Conservation (phyloP, 306 rosid species). For the Vigna nakashimae region DNA sequence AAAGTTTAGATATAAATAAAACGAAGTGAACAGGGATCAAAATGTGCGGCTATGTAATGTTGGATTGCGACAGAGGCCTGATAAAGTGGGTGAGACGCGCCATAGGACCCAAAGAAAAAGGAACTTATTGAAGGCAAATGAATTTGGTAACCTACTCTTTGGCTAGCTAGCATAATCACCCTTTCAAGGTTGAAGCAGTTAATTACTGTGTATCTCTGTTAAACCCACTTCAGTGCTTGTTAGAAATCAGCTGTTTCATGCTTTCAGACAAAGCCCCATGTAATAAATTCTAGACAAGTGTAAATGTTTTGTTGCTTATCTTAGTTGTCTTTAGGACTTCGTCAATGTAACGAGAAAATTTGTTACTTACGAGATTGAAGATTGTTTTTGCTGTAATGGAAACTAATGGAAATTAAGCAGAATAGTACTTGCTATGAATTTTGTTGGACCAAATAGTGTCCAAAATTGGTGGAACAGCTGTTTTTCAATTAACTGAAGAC, state of each 20-base stretch:
- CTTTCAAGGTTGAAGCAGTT: background rate
- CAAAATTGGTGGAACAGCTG: background rate
- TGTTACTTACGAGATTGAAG: no score
- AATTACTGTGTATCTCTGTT: background rate
- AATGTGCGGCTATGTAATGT: constrained; percentile 17
- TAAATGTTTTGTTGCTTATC: no score
- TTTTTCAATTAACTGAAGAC: background rate
- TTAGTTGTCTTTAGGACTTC: no score
- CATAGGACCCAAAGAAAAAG: constrained; percentile 20
- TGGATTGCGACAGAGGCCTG: constrained; percentile 24
- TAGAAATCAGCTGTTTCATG: no score
- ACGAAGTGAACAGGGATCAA: constrained; percentile 38
- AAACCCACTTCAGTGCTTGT: no score
- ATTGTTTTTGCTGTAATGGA: no score
- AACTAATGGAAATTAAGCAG: no score
- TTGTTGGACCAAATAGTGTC: background rate
- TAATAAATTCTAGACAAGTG: no score
- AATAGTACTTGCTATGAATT: no score
- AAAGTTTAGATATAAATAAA: background rate
- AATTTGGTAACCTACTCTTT: constrained; percentile 53
- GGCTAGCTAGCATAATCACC: background rate
- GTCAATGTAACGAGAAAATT: no score
- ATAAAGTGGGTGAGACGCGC: constrained; percentile 24
- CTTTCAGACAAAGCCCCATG: no score
- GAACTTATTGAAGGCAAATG: constrained; percentile 46